Evolutionary conservation across 2,329 filamentous ascomycete genomes (phyloP), one percentile per base, ranked within the genome.

Genomic region (Myriosclerotinia curreyana): DNA sequence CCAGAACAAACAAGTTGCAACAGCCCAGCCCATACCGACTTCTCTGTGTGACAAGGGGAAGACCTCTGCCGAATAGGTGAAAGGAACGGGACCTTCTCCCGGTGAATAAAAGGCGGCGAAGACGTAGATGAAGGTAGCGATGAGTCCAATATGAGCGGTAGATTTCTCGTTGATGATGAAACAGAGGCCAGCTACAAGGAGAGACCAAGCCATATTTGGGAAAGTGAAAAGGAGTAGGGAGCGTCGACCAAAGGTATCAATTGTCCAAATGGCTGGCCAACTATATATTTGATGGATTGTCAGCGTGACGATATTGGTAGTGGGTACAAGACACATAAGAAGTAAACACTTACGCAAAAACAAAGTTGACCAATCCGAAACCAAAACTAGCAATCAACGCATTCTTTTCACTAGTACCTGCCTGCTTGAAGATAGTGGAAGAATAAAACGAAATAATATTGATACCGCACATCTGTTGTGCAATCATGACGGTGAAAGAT

Each of bases 381-480:
- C 86, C 86, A 73, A 85, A 84, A 0, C 85, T 87, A 5, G 83
- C 83, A 40, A 86, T 78, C 28, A 88, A 76, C 3, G 88, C 84
- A 28, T 81, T 76, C 49, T 82, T 82, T 1, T 80, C 75, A 51
- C 66, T 74, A 22, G 84, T 83, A 6, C 86, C 86, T 1, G 86
- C 82, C 1, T 86, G 73, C 40, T 74, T 70, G 69, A 86, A 86
- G 12, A 86, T 79, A 9, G 85, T 87, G 0, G 85, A 86, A 1
- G 84, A 88, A 75, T 92, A 92, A 74, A 92, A 92, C 1, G 88
- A 86, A 64, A 91, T 88, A 63, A 91, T 88, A 72, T 90, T 90
- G 74, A 72, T 71, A 64, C 70, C 70, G n/a, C 55, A 73, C 69
- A 74, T 74, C 44, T 74, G 72, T 61, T 74, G 72, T 0, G 70